Conservation (phyloP, 2,329 filamentous ascomycete genomes). For the Coleophoma crateriformis region DNA sequence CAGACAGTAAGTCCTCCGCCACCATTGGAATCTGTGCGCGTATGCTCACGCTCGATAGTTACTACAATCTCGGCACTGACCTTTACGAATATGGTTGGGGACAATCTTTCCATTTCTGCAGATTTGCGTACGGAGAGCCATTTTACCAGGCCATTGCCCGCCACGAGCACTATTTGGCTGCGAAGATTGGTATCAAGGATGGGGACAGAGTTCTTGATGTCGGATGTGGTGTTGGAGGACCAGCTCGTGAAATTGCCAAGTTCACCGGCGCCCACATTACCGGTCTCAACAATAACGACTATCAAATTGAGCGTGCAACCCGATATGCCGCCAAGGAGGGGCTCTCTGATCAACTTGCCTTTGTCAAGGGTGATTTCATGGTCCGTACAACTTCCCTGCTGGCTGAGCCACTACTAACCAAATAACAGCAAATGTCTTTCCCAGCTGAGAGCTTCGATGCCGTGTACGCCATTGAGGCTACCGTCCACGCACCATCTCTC, state of each 20-base stretch:
- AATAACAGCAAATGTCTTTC: slow-evolving; percentile 80
- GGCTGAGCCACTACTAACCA: too few species aligned
- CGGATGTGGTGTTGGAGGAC: slow-evolving; percentile 93
- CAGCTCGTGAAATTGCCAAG: slow-evolving; percentile 92
- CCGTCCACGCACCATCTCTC: slow-evolving; percentile 85
- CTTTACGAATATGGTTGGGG: slow-evolving; percentile 98
- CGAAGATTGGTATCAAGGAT: slow-evolving; percentile 81
- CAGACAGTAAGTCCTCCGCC: slow-evolving; percentile 63
- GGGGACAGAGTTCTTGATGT: slow-evolving; percentile 92
- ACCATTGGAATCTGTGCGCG: too few species aligned
- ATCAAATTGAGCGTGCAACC: slow-evolving; percentile 94
- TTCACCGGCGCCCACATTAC: slow-evolving; percentile 88
- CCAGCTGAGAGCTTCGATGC: slow-evolving; percentile 88
- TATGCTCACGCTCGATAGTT: slow-evolving; percentile 41
- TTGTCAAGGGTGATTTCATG: slow-evolving; percentile 98
- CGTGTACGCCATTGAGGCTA: slow-evolving; percentile 96
- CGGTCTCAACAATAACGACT: slow-evolving; percentile 98
- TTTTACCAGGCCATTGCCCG: slow-evolving; percentile 92
- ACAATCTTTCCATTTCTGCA: slow-evolving; percentile 95
- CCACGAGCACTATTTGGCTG: slow-evolving; percentile 96
- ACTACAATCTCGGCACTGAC: slow-evolving; percentile 95
- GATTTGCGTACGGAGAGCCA: slow-evolving; percentile 80
- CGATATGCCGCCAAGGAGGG: slow-evolving; percentile 80
- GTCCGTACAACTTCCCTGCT: slow-evolving; percentile 26
- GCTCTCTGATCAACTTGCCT: slow-evolving; percentile 73